Evolutionary conservation across 495 filamentous ascomycete genomes (phyloP).

Genomic region (Podospora pseudopauciseta): DNA sequence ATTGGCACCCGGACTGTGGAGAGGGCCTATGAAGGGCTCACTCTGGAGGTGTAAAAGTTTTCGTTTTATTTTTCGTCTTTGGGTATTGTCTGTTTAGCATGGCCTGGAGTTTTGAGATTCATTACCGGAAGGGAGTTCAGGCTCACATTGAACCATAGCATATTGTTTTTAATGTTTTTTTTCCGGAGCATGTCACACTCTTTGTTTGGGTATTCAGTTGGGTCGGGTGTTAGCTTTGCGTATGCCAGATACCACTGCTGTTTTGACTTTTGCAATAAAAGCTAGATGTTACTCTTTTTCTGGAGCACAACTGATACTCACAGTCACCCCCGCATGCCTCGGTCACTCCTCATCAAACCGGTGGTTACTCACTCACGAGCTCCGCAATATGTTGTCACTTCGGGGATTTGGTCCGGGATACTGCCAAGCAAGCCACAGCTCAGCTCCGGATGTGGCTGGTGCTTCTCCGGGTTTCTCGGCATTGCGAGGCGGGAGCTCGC

Average conservation of each 20-base stretch:
- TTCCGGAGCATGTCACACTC: background rate
- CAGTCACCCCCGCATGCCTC: too few species aligned
- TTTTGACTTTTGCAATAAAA: background rate
- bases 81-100: background rate
- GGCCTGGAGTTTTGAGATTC: constrained; percentile 7
- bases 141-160: background rate
- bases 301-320: too few species aligned
- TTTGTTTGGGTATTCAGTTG: constrained; percentile 9
- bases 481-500: constrained; percentile 15
- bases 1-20: constrained; percentile 59
- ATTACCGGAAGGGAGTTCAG: background rate
- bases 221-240: constrained; percentile 6
- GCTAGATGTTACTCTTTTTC: background rate
- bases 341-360: background rate
- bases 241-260: constrained; percentile 1
- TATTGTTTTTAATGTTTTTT: constrained; percentile 1
- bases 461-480: background rate
- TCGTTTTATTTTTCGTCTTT: background rate
- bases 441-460: background rate
- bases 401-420: background rate
- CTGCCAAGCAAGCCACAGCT: background rate
- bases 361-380: background rate
- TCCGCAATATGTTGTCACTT: background rate
- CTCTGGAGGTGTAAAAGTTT: background rate
- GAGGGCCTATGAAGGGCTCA: constrained; percentile 44